phyloP scores from a whole-genome alignment of 441 rosid genomes.

The Populus trichocarpa region DNA sequence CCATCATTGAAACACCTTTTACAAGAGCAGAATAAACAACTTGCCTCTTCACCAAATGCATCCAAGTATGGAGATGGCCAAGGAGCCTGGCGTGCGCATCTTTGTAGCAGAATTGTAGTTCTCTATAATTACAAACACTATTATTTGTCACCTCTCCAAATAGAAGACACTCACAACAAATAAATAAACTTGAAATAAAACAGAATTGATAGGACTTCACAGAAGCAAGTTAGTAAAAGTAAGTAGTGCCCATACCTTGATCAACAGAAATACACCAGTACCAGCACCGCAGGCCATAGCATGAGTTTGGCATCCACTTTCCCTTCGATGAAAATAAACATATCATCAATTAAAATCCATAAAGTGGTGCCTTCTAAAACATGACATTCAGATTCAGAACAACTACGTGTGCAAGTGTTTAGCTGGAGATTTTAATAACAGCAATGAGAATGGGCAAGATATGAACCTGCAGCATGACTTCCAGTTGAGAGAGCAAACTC shows the following conservation, averaged over 20 bases:
- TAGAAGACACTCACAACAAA: slow-evolving; percentile 11
- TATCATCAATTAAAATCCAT: neutral
- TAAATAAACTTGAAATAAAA: slow-evolving; percentile 2
- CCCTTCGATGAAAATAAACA: slow-evolving; percentile 40
- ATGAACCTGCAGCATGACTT: slow-evolving; percentile 90
- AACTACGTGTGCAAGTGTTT: neutral
- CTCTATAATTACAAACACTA: slow-evolving; percentile 44
- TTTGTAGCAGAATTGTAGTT: slow-evolving; percentile 81
- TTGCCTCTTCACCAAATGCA: slow-evolving; percentile 98
- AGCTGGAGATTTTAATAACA: slow-evolving; percentile 12
- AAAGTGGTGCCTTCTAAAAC: neutral
- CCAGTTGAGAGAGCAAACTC: slow-evolving; percentile 78
- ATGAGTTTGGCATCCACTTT: slow-evolving; percentile 69
- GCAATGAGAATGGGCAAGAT: slow-evolving; percentile 15
- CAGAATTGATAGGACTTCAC: slow-evolving; percentile 3
- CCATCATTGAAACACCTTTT: neutral
- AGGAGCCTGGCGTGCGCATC: slow-evolving; percentile 83
- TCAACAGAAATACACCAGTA: slow-evolving; percentile 79
- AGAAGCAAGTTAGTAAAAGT: slow-evolving; percentile 5
- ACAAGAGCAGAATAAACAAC: neutral
- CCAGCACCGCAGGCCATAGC: slow-evolving; percentile 89
- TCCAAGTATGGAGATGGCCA: slow-evolving; percentile 99
- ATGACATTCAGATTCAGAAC: neutral
- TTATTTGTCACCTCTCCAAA: slow-evolving; percentile 13
- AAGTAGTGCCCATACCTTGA: slow-evolving; percentile 53